Evolutionary conservation across 805 yeast species (phyloP).

Genomic region (Metschnikowia santaceciliae): DNA sequence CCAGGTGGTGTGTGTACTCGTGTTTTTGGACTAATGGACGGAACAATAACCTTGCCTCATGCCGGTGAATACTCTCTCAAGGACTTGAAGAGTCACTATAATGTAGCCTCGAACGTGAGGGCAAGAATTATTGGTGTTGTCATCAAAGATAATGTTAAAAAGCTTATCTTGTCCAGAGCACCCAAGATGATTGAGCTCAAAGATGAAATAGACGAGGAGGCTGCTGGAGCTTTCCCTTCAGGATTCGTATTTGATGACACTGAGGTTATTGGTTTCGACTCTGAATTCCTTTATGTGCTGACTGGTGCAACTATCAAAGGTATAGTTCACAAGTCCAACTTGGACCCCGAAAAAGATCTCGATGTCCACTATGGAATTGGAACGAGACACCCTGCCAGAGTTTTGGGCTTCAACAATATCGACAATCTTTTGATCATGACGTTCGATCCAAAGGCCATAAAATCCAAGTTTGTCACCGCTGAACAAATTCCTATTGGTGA

Average conservation of each 20-base stretch:
- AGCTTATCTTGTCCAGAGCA: constrained; percentile 58
- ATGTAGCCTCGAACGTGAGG: constrained; percentile 62
- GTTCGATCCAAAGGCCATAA: constrained; percentile 60
- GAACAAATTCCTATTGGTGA: constrained; percentile 79
- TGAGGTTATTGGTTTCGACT: constrained; percentile 56
- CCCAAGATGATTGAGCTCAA: constrained; percentile 48
- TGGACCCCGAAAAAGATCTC: constrained; percentile 45
- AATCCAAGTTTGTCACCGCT: constrained; percentile 60
- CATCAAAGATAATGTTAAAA: constrained; percentile 47
- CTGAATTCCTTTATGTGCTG: constrained; percentile 52
- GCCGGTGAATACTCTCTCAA: constrained; percentile 43
- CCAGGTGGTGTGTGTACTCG: constrained; percentile 66
- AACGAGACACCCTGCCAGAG: constrained; percentile 70
- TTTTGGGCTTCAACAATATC: constrained; percentile 60
- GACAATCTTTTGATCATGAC: constrained; percentile 70
- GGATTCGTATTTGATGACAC: constrained; percentile 69
- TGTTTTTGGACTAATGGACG: constrained; percentile 71
- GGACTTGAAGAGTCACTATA: constrained; percentile 56
- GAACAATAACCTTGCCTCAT: constrained; percentile 67
- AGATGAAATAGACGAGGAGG: constrained; percentile 16
- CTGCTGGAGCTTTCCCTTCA: constrained; percentile 64
- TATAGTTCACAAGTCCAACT: constrained; percentile 73
- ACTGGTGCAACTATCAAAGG: constrained; percentile 57
- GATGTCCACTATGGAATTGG: constrained; percentile 56
- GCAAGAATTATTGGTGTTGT: constrained; percentile 69